phyloP scores from a whole-genome alignment of 2,329 filamentous ascomycete genomes.

The Aspergillus transmontanensis region DNA sequence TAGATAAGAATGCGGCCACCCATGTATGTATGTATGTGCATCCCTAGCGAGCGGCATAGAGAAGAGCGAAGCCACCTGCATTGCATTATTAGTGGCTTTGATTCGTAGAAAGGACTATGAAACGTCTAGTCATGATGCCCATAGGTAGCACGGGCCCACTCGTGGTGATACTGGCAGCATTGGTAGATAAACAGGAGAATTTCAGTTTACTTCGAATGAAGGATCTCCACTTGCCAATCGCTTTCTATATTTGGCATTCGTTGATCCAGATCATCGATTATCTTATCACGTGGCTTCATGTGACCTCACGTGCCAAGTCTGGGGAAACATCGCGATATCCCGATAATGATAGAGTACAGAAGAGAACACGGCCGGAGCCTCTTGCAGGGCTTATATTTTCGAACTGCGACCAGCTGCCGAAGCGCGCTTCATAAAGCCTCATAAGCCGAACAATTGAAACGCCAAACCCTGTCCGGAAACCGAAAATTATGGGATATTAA shows the following conservation, averaged over 20 bases:
- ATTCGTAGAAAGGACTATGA: not conserved
- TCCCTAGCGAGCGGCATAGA: not conserved
- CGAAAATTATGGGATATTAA: not conserved
- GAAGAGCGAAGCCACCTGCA: not conserved
- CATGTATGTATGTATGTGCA: not conserved
- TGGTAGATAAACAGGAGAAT: not conserved
- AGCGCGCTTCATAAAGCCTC: not conserved
- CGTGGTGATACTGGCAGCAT: not conserved
- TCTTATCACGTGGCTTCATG: not conserved
- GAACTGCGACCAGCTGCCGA: not conserved
- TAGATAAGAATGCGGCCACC: not conserved
- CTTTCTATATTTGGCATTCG: not conserved
- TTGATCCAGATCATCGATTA: not conserved
- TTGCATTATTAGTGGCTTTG: not conserved
- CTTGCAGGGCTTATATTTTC: not conserved
- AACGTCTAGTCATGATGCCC: not conserved
- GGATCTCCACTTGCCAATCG: not conserved
- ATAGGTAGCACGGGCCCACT: not conserved
- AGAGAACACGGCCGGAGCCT: not conserved
- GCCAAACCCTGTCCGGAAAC: not conserved
- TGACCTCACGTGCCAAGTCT: not conserved
- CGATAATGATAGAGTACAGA: not conserved
- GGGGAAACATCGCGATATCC: conserved; percentile 1
- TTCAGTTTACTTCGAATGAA: not conserved
- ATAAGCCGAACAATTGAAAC: not conserved